A percentile compares a stretch with the other conserved stretches of the same genome.
Conservation (phyloP, 23 red algal species). For the Gracilaria vermiculophylla region DNA sequence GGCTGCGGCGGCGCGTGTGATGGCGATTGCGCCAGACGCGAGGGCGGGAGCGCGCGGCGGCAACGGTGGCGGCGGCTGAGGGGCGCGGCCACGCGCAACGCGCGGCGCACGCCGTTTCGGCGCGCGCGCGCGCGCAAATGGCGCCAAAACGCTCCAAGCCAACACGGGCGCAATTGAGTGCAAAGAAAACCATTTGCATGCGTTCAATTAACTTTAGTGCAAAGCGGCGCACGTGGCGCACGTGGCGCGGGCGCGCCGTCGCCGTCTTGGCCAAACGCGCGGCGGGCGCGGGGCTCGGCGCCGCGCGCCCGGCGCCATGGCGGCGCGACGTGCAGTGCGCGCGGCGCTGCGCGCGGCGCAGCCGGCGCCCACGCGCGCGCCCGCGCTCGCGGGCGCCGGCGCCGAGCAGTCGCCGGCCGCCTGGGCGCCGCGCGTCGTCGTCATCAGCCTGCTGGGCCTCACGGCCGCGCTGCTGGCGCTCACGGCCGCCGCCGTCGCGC, state of each 20-base stretch:
- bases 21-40: too few relatives aligned
- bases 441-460: constrained; percentile 2
- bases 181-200: too few relatives aligned
- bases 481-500: neutral
- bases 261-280: neutral
- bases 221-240: too few relatives aligned
- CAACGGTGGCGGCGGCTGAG: neutral
- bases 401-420: neutral
- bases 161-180: too few relatives aligned
- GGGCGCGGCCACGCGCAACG: neutral
- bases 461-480: neutral
- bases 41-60: neutral
- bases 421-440: constrained; percentile 3
- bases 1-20: neutral
- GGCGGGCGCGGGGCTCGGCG: neutral
- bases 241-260: too few relatives aligned
- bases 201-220: too few relatives aligned
- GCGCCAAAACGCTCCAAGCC: too few relatives aligned
- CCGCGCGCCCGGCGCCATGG: neutral
- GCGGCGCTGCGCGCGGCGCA: neutral
- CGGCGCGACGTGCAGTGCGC: neutral
- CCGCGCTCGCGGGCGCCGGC: neutral
- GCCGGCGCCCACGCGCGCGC: neutral
- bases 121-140: too few relatives aligned
- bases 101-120: too few relatives aligned